Evolutionary conservation across 2,329 filamentous ascomycete genomes (phyloP).

Genomic region (Phialophora macrospora): DNA sequence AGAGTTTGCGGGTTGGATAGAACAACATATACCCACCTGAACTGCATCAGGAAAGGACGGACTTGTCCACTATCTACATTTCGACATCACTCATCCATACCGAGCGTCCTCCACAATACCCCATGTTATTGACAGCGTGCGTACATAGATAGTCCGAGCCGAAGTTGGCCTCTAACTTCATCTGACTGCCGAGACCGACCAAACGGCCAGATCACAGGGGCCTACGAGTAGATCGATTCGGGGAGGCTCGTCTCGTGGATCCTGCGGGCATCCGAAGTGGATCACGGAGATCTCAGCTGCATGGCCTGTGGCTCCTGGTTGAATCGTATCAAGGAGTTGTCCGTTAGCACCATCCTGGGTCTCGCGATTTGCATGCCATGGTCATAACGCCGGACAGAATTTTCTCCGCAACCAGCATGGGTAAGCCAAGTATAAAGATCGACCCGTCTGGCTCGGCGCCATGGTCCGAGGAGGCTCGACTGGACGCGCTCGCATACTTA

Average conservation of each 20-base stretch:
- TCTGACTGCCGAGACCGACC: background rate
- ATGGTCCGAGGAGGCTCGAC: background rate
- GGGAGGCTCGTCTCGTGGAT: background rate
- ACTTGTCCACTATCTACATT: conserved; percentile 9
- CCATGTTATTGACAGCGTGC: background rate
- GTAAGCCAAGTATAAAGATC: background rate
- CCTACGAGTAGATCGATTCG: background rate
- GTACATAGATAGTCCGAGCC: background rate
- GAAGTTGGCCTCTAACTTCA: background rate
- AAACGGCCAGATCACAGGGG: background rate
- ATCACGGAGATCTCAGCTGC: conserved; percentile 8
- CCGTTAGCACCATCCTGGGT: background rate
- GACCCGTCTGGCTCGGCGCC: background rate
- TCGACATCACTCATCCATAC: background rate
- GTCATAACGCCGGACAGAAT: background rate
- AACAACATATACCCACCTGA: background rate
- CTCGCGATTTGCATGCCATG: background rate
- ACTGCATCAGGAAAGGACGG: background rate
- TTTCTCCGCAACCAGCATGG: conserved; percentile 8
- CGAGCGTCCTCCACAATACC: background rate
- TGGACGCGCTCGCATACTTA: background rate
- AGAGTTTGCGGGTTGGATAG: background rate
- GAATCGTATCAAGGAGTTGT: conserved; percentile 13
- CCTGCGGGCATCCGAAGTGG: background rate
- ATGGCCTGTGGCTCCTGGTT: background rate